A percentile compares a stretch with the other conserved stretches of the same genome.
Evolutionary conservation across 495 filamentous ascomycete species (phyloP).

Genomic region (Trichocladium uniseriatum): DNA sequence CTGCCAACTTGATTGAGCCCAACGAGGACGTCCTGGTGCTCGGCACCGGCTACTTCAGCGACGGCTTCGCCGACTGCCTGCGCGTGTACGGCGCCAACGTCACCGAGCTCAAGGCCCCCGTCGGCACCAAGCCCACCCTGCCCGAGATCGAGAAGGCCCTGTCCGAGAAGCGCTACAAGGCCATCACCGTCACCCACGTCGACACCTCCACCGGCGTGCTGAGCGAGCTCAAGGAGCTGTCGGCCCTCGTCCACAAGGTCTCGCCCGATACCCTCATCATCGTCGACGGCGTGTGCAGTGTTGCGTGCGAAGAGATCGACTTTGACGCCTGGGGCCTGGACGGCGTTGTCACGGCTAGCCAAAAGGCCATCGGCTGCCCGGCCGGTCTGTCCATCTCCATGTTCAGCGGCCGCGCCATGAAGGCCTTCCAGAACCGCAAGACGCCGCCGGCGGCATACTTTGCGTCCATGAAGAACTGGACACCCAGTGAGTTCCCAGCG

Average conservation of each 20-base stretch:
- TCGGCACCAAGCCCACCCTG: constrained; percentile 81
- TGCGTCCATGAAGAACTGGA: constrained; percentile 92
- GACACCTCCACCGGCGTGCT: constrained; percentile 95
- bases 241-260: constrained; percentile 71
- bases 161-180: constrained; percentile 80
- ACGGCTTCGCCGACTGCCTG: constrained; percentile 88
- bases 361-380: constrained; percentile 93
- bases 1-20: constrained; percentile 77
- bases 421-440: constrained; percentile 67
- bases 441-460: constrained; percentile 80
- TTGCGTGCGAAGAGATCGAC: constrained; percentile 87
- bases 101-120: constrained; percentile 79
- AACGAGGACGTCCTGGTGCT: constrained; percentile 88
- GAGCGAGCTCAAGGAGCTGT: constrained; percentile 74
- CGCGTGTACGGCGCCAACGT: constrained; percentile 81
- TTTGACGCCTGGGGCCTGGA: constrained; percentile 95
- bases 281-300: constrained; percentile 94
- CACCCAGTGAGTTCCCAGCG: constrained; percentile 57
- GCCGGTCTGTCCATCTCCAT: constrained; percentile 89
- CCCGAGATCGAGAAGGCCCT: constrained; percentile 79
- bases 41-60: constrained; percentile 93
- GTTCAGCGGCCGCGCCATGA: constrained; percentile 82
- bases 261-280: constrained; percentile 84
- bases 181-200: constrained; percentile 90
- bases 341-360: constrained; percentile 84